Percentiles rank a stretch among this genome's conserved stretches.
phyloP scores from a whole-genome alignment of 305 asterid species.

The Fraxinus paxiana region DNA sequence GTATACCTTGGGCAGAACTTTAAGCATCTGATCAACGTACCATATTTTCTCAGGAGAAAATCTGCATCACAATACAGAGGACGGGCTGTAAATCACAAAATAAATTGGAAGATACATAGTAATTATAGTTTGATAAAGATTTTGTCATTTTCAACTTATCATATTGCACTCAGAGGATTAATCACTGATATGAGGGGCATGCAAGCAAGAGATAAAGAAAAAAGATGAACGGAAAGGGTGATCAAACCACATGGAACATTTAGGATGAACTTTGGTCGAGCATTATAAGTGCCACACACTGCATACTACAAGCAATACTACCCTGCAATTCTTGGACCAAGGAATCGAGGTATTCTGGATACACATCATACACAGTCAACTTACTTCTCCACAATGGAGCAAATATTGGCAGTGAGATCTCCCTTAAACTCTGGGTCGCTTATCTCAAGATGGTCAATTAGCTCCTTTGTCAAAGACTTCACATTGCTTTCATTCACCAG shows the following conservation, averaged over 20 bases:
- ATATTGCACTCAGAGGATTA: conserved; percentile 19
- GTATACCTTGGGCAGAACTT: conserved; percentile 88
- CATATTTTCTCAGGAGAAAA: conserved; percentile 89
- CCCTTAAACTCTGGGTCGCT: conserved; percentile 86
- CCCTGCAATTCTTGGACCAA: conserved; percentile 15
- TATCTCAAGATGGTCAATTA: conserved; percentile 78
- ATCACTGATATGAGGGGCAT: conserved; percentile 12
- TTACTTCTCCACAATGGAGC: conserved; percentile 98
- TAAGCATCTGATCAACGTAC: conserved; percentile 97
- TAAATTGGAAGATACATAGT: conserved; percentile 26
- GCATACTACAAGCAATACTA: background rate
- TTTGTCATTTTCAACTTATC: conserved; percentile 14
- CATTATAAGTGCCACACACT: background rate
- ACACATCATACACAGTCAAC: conserved; percentile 25
- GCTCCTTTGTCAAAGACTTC: conserved; percentile 81
- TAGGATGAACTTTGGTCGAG: background rate
- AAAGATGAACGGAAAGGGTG: conserved; percentile 9
- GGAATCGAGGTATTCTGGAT: background rate
- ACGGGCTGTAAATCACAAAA: conserved; percentile 27
- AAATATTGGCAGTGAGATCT: conserved; percentile 86
- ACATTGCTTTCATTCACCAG: conserved; percentile 85
- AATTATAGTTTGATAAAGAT: conserved; percentile 17
- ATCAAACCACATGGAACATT: conserved; percentile 18
- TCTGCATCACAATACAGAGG: conserved; percentile 52
- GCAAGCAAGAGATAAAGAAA: conserved; percentile 1